A percentile compares a stretch with the other conserved stretches of the same genome.
Evolutionary conservation across 805 yeast genomes (phyloP).

Genomic region (Schwanniomyces sp.): DNA sequence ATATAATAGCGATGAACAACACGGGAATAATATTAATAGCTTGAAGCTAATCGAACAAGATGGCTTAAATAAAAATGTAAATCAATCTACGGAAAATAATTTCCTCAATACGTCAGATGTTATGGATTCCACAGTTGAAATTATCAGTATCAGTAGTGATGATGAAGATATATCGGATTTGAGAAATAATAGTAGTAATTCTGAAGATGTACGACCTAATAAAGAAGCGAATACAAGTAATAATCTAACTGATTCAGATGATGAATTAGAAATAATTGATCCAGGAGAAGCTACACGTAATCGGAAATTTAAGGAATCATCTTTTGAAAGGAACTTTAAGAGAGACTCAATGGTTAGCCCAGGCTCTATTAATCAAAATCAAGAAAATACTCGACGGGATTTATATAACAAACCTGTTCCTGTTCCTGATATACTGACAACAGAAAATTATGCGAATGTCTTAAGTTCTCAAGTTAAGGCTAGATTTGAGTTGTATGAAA

Average conservation of each 20-base stretch:
- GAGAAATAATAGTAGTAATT: not conserved
- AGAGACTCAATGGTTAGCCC: not conserved
- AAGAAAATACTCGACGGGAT: not conserved
- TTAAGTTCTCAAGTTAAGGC: not conserved
- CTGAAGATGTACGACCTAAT: not conserved
- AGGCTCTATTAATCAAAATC: not conserved
- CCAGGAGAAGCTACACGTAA: conserved; percentile 28
- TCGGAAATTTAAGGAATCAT: conserved; percentile 22
- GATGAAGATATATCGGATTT: conserved; percentile 7
- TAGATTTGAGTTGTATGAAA: not conserved
- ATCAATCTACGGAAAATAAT: not conserved
- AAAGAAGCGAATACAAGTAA: not conserved
- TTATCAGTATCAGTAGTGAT: conserved; percentile 6
- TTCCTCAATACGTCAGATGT: not conserved
- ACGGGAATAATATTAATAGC: not conserved
- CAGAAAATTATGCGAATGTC: not conserved
- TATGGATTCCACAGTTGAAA: conserved; percentile 2
- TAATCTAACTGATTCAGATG: conserved; percentile 11
- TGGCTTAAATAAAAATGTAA: not conserved
- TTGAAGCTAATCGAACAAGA: not conserved
- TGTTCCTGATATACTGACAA: conserved; percentile 17
- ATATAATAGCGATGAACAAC: not conserved
- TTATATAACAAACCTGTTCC: conserved; percentile 28
- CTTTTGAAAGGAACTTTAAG: conserved; percentile 12
- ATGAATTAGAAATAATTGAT: conserved; percentile 27